Conservation (phyloP, 2,329 filamentous ascomycete genomes). For the Alternaria sp. region DNA sequence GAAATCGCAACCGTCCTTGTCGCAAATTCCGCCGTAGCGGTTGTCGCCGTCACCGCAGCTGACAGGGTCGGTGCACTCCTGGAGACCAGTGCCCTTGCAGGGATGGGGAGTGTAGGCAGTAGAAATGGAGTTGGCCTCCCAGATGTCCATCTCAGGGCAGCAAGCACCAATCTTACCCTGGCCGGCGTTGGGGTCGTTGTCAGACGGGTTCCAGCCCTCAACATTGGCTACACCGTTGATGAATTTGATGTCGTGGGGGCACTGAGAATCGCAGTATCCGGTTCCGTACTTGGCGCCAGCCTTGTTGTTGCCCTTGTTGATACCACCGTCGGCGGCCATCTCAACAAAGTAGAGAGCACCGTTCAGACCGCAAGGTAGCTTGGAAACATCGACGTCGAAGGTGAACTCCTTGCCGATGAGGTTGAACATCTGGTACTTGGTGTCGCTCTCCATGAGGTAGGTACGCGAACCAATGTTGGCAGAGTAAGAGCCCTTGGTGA, state of each 20-base stretch:
- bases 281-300: constrained; percentile 67
- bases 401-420: constrained; percentile 54
- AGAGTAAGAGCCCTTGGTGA: constrained; percentile 60
- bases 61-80: constrained; percentile 60
- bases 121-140: constrained; percentile 73
- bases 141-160: constrained; percentile 75
- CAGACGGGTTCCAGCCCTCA: constrained; percentile 62
- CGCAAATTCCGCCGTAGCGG: constrained; percentile 70
- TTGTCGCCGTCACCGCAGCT: constrained; percentile 53
- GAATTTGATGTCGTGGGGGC: constrained; percentile 62
- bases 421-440: constrained; percentile 56
- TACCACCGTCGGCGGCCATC: constrained; percentile 67
- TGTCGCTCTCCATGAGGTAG: constrained; percentile 54
- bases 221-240: constrained; percentile 64
- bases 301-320: constrained; percentile 60
- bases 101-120: constrained; percentile 72
- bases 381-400: constrained; percentile 62
- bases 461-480: constrained; percentile 55
- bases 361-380: constrained; percentile 74
- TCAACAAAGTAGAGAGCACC: constrained; percentile 63
- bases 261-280: constrained; percentile 56
- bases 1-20: constrained; percentile 74
- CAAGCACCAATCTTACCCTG: constrained; percentile 66
- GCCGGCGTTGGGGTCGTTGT: constrained; percentile 64
- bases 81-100: constrained; percentile 62